Evolutionary conservation across 192 early-diverging fungal species (phyloP), one percentile per base, ranked within the genome.

Genomic region (Entomortierella parvispora): DNA sequence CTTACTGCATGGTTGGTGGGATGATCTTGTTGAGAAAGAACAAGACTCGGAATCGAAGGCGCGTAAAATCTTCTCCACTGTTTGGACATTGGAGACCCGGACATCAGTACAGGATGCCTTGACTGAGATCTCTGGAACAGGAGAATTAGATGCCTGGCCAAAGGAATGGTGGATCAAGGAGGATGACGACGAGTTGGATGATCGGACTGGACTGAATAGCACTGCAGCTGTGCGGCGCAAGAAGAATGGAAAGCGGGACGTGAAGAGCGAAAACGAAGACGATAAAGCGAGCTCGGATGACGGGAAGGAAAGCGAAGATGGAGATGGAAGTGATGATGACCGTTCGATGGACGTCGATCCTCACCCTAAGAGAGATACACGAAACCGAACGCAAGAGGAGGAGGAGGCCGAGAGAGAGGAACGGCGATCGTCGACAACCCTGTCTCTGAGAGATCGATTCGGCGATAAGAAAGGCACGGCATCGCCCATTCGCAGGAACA

Each of bases 141-240:
- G 58, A 11, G 66, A 71, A 33, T 47, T 82, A 44, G 62, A 77
- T 11, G 51, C 61, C 17, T 86, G 85, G 85, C 52, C 63, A 2
- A 49, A 58, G 2, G 50, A 68, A n/a, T 71, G 62, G 62, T 68
- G 62, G 45, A 33, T 53, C 18, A 46, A 53, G 22, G 53, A 68
- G 2, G 34, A 65, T 22, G 32, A 57, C n/a, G 55, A 42, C 26
- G 33, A 44, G 10, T 34, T 25, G 37, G 42, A 48, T 28, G 23
- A 43, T 37, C 25, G 32, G 46, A 37, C 29, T 11, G 40, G 7
- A 31, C n/a, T 4, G 54, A 56, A 1, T 18, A 56, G 15, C 2
- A 12, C 37, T 12, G 12, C 37, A 5, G 37, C n/a, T 20, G 54
- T 1, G 15, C 8, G 28, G 12, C 15, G 51, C 5, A 28, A 43